A percentile compares a stretch with the other conserved stretches of the same genome.
phyloP scores from a whole-genome alignment of 2,329 filamentous ascomycete genomes.

The Dactylellina cionopaga region DNA sequence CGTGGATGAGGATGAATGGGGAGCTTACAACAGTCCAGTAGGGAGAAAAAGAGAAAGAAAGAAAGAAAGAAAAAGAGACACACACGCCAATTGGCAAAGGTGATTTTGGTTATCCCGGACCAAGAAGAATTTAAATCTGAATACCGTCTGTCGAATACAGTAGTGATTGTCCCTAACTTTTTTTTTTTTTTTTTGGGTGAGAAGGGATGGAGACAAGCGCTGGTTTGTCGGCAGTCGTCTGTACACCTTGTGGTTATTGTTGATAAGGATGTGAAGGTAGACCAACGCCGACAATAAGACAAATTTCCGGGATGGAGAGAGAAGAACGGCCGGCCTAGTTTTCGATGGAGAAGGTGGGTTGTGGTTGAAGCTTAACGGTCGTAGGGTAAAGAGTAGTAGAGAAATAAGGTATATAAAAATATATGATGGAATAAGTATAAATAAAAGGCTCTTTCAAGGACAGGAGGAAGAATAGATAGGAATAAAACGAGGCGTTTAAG shows the following conservation, averaged over 20 bases:
- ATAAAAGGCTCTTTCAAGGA: not conserved
- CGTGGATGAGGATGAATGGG: not conserved
- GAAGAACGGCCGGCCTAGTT: conserved; percentile 23
- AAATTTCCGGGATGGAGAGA: conserved; percentile 12
- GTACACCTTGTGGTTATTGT: conserved; percentile 22
- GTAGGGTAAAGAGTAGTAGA: conserved; percentile 11
- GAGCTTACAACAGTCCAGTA: not conserved
- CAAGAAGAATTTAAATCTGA: too few relatives aligned
- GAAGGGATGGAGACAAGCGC: conserved; percentile 23
- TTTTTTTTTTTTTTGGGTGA: not conserved
- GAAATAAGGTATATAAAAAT: conserved; percentile 12
- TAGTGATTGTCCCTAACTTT: too few relatives aligned
- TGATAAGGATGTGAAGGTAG: conserved; percentile 14
- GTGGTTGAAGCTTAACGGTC: conserved; percentile 10
- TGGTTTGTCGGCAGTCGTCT: conserved; percentile 30
- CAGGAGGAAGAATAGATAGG: not conserved
- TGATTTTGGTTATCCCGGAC: too few relatives aligned
- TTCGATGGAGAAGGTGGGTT: not conserved
- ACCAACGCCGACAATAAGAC: conserved; percentile 20
- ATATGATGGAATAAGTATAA: not conserved
- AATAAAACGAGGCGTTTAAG: not conserved
- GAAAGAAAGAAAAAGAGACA: conserved; percentile 26
- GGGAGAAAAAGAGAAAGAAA: conserved; percentile 12
- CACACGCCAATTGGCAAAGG: too few relatives aligned
- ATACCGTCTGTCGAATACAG: too few relatives aligned